Evolutionary conservation across 106 monocot genomes (phyloP).

Genomic region (Acorus gramineus): DNA sequence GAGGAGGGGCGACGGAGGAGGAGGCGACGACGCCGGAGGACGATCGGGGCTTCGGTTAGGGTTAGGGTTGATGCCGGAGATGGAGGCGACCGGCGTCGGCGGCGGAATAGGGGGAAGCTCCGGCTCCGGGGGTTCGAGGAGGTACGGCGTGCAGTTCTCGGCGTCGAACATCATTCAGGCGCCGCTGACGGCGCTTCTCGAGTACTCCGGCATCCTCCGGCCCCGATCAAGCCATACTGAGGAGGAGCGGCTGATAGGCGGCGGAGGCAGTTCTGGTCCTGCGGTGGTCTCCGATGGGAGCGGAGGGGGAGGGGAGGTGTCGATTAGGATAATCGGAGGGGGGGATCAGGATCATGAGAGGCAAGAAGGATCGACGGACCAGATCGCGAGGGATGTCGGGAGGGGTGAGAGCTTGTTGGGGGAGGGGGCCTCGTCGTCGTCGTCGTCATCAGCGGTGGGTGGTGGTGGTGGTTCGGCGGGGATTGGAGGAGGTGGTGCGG

Average conservation of each 20-base stretch:
- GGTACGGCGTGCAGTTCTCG: slow-evolving; percentile 51
- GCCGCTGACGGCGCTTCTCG: slow-evolving; percentile 58
- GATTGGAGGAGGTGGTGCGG: too few species aligned
- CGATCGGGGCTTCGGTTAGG: not conserved
- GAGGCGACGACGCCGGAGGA: not conserved
- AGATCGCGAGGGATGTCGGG: too few species aligned
- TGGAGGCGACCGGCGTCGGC: slow-evolving; percentile 1
- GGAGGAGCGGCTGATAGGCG: slow-evolving; percentile 3
- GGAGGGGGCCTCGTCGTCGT: not conserved
- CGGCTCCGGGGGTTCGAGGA: slow-evolving; percentile 8
- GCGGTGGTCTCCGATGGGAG: slow-evolving; percentile 2
- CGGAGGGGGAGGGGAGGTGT: slow-evolving; percentile 43
- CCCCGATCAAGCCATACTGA: slow-evolving; percentile 17
- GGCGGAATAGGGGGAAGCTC: not conserved
- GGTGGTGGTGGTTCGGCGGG: slow-evolving; percentile 7
- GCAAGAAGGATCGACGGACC: slow-evolving; percentile 9
- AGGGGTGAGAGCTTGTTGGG: not conserved
- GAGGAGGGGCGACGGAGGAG: slow-evolving; percentile 25
- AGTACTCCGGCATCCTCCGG: slow-evolving; percentile 71
- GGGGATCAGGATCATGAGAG: slow-evolving; percentile 31
- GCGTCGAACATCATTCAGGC: slow-evolving; percentile 63
- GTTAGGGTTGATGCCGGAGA: slow-evolving; percentile 3
- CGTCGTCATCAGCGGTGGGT: slow-evolving; percentile 8
- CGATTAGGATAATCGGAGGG: slow-evolving; percentile 64
- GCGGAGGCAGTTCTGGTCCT: not conserved